phyloP scores from a whole-genome alignment of 371 early-diverging fungal genomes.

The Coemansia sp. region DNA sequence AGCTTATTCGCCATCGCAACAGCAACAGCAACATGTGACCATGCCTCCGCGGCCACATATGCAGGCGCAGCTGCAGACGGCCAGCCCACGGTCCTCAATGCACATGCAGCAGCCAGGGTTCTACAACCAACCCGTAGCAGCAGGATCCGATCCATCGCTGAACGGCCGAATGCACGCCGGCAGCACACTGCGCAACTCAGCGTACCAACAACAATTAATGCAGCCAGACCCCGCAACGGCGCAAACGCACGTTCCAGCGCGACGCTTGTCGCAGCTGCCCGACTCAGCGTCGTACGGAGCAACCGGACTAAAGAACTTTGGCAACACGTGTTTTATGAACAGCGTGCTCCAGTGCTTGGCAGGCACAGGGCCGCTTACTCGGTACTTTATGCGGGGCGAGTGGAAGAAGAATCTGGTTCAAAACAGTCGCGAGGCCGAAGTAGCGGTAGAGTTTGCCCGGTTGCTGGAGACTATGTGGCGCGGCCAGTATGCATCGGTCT shows the following conservation, averaged over 20 bases:
- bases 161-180: conserved; percentile 47
- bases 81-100: conserved; percentile 21
- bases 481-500: conserved; percentile 47
- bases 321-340: conserved; percentile 97
- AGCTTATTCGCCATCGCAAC: conserved; percentile 1
- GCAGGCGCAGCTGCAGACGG: conserved; percentile 21
- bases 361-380: conserved; percentile 81
- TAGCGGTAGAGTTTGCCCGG: conserved; percentile 46
- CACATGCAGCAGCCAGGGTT: conserved; percentile 13
- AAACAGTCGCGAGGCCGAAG: conserved; percentile 63
- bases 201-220: conserved; percentile 52
- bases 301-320: conserved; percentile 87
- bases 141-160: conserved; percentile 59
- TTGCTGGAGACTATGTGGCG: conserved; percentile 53
- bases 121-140: conserved; percentile 29
- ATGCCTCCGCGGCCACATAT: conserved; percentile 22
- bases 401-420: conserved; percentile 56
- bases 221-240: conserved; percentile 1
- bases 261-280: conserved; percentile 12
- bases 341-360: conserved; percentile 78
- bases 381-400: conserved; percentile 77
- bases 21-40: neutral
- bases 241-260: conserved; percentile 7
- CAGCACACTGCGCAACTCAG: conserved; percentile 32
- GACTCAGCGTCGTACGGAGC: conserved; percentile 35